A percentile compares a stretch with the other conserved stretches of the same genome.
Evolutionary conservation across 2,329 filamentous ascomycete species (phyloP).

Genomic region (Trichoderma sp.): DNA sequence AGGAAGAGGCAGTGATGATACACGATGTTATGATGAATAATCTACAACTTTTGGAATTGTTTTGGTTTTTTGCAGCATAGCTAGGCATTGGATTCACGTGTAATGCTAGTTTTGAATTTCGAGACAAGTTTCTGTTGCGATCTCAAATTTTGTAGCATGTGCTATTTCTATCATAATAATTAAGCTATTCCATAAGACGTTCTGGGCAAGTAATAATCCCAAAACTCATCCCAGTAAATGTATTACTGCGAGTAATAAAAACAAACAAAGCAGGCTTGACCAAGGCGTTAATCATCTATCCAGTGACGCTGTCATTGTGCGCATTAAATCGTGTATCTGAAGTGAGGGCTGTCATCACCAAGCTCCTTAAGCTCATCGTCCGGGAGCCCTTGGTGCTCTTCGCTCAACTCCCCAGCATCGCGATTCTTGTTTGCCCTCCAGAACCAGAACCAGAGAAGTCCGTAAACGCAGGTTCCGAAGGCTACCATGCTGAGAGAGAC

Average conservation of each 20-base stretch:
- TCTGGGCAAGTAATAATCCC: not conserved
- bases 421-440: constrained; percentile 48
- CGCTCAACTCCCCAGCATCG: constrained; percentile 40
- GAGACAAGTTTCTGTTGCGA: not conserved
- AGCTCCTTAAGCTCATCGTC: constrained; percentile 53
- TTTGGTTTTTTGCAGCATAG: not conserved
- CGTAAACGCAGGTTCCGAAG: constrained; percentile 54
- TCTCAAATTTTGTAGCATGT: not conserved
- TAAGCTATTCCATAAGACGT: not conserved
- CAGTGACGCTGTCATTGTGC: not conserved
- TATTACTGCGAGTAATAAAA: not conserved
- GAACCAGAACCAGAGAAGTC: constrained; percentile 57
- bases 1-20: not conserved
- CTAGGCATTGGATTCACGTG: not conserved
- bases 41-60: not conserved
- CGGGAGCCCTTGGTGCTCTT: constrained; percentile 42
- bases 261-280: not conserved
- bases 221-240: not conserved
- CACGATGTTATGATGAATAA: not conserved
- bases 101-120: not conserved
- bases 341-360: constrained; percentile 55
- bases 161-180: not conserved
- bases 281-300: not conserved
- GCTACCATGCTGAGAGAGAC: constrained; percentile 60
- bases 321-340: constrained; percentile 45